Base-by-base conservation (phyloP, 352 stramenopile species). In the Pythium oligandrum region DNA sequence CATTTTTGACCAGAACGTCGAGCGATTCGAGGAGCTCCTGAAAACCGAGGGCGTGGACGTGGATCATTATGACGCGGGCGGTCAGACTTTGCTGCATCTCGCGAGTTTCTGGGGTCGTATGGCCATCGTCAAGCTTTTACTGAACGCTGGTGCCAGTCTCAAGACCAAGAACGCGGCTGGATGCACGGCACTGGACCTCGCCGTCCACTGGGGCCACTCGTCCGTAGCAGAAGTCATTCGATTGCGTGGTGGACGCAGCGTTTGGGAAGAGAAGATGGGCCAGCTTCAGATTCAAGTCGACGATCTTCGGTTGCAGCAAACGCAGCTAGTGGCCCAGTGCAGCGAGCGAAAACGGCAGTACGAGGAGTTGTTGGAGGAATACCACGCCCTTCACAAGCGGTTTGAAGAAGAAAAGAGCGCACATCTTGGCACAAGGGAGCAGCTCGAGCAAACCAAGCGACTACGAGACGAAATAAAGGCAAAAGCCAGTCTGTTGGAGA, bases 211-310 rank as follows among this genome's bases (percentile, higher is more conserved):
- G 80, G 77, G 80, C 30, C 80, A 90, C 54, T 87, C 80, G 2
- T 60, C 73, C 1, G 77, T 85, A 0, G 80, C 80, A 0, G 77
- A 90, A 59, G 66, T 90, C 5, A 81, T 90, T 50, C 77, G 75
- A 9, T 54, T 87, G 2, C 65, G 80, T 31, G 80, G 80, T 33
- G 80, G 75, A 4, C 68, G 59, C 43, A 88, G 77, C 36, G 77
- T 86, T 5, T 90, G 80, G 77, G 77, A 90, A 68, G 77, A 86
- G 46, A 90, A 90, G 42, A 61, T 90, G 32, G 77, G 77, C 1
- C 52, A 75, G 1, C 54, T 90, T n/a, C 80, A 90, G 44, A 63
- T 83, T 9, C 57, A 83, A 11, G 61, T 86, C 5, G 77, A 90
- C 63, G 77, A 87, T 40, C 51, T 78, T 1, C 68, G 61, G 33